Evolutionary conservation across 768 basidiomycete genomes (phyloP).

Genomic region (Pisolithus albus): DNA sequence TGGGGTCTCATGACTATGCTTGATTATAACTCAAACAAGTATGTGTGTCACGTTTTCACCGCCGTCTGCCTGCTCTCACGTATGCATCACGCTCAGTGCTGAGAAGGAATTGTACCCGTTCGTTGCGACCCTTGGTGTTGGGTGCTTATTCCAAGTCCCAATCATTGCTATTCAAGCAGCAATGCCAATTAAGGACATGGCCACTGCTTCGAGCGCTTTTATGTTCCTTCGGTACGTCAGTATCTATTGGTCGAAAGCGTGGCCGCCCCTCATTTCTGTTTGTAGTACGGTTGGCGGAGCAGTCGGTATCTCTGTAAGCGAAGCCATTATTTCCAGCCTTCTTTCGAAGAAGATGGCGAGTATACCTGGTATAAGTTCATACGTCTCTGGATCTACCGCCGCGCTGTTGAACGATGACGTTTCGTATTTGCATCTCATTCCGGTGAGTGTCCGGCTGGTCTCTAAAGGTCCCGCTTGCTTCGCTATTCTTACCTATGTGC

Average conservation of each 20-base stretch:
- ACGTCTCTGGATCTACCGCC: conserved; percentile 32
- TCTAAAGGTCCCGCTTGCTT: background rate
- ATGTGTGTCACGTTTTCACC: conserved; percentile 11
- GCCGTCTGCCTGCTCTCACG: background rate
- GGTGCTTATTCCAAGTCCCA: conserved; percentile 61
- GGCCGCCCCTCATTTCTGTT: too few species aligned
- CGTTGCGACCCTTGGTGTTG: conserved; percentile 58
- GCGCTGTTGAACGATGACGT: conserved; percentile 43
- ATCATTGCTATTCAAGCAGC: conserved; percentile 75
- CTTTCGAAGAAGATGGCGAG: conserved; percentile 26
- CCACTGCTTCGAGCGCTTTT: conserved; percentile 67
- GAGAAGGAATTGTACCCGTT: conserved; percentile 58
- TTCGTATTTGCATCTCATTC: conserved; percentile 2
- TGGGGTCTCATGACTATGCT: conserved; percentile 69
- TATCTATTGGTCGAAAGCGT: background rate
- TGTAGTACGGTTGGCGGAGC: conserved; percentile 67
- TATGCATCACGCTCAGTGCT: conserved; percentile 35
- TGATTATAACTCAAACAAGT: conserved; percentile 48
- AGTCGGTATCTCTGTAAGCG: conserved; percentile 66
- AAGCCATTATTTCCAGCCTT: conserved; percentile 61
- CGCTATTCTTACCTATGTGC: background rate
- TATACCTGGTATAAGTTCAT: conserved; percentile 26
- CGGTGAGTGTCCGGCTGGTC: conserved; percentile 2
- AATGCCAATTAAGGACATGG: conserved; percentile 86
- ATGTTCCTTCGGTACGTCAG: conserved; percentile 54